phyloP scores from a whole-genome alignment of 1,139 yeast genomes.

The Saccharomyces hybrid region DNA sequence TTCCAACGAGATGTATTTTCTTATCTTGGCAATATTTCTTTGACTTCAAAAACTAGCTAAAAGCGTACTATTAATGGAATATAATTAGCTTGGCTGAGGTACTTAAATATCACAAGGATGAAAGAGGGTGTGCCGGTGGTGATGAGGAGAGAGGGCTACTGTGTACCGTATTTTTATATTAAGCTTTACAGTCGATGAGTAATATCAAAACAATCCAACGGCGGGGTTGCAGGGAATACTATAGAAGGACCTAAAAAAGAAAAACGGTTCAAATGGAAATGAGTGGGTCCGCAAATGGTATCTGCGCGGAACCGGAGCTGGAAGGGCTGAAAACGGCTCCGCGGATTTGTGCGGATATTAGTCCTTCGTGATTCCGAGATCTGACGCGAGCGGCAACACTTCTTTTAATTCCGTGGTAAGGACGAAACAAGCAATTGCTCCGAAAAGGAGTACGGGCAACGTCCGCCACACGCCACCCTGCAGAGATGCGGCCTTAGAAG shows the following conservation, averaged over 20 bases:
- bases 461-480: too few relatives aligned
- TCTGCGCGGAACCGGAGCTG: not conserved
- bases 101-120: too few relatives aligned
- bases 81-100: too few relatives aligned
- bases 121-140: too few relatives aligned
- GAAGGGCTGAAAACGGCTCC: not conserved
- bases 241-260: not conserved
- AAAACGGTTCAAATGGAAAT: not conserved
- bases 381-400: not conserved
- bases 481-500: too few relatives aligned
- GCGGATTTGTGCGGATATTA: not conserved
- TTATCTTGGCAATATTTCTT: too few relatives aligned
- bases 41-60: too few relatives aligned
- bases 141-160: not conserved
- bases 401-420: too few relatives aligned
- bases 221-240: not conserved
- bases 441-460: not conserved
- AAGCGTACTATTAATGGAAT: too few relatives aligned
- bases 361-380: not conserved
- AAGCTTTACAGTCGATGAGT: not conserved
- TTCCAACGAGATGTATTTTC: too few relatives aligned
- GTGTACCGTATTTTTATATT: not conserved
- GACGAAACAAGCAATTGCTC: too few relatives aligned
- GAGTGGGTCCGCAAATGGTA: not conserved
- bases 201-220: not conserved